Base-by-base conservation (phyloP, 1,284 basidiomycete genomes). In the Sporisorium graminicola region DNA sequence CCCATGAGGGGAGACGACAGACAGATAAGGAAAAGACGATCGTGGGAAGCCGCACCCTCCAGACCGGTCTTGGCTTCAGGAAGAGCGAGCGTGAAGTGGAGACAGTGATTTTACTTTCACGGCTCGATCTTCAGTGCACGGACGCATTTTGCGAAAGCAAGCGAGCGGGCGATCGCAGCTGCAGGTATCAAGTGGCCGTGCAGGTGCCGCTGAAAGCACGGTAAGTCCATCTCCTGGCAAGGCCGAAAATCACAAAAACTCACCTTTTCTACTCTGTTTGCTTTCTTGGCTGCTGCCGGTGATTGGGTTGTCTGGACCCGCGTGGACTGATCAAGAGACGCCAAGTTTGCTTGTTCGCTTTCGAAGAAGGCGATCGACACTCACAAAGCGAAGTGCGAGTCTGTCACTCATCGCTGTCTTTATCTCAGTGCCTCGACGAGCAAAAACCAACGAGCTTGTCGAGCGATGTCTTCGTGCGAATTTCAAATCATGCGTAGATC, bases 191-290 rank as follows among this genome's bases (percentile, higher is more conserved):
- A 31, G 2, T 29, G 20, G 12, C 50, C 50, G n/a, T 52, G 50
- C 50, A 52, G 22, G 3, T 52, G 50, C 50, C 27, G 29, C 49
- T 56, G 58, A 62, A 71, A 65, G 58, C 5, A 54, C 69, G 69
- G 27, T 65, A 65, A 65, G 51, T 43, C 68, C 68, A 58, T 44
- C 22, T 58, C 58, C 68, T 65, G 50, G 44, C 54, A 71, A 16
- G 46, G 49, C 63, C 62, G 68, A 29, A 18, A 13, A 24, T 49
- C 22, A 50, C 8, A 18, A 8, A 24, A 20, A 24, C 26, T 22
- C 31, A 31, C n/a, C 27, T 64, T 55, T 24, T 40, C 37, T 18
- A 33, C 16, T n/a, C 42, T 43, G 16, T 22, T 42, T 14, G n/a
- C 29, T 20, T n/a, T 43, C 40, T 43, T 49, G 24, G 29, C 29